These are phyloP conservation scores for Starmerella vaccinii DNA, from an alignment of 805 yeast genomes.

Conservation along the genomic window DNA sequence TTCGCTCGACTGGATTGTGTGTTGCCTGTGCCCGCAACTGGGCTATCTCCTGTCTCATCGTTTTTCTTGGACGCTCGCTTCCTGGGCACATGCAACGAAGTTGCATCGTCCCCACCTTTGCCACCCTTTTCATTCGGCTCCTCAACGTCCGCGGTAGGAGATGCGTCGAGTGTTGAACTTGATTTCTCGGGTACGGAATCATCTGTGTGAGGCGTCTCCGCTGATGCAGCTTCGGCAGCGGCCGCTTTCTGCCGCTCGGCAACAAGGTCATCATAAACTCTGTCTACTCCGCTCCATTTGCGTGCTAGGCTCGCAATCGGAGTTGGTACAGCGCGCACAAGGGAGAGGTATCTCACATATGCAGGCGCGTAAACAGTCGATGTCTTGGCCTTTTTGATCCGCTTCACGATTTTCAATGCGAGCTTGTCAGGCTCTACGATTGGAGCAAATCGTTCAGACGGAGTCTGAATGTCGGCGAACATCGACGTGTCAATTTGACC, in stretches of 20 bases:
- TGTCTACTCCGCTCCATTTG: constrained; percentile 58
- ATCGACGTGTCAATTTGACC: constrained; percentile 73
- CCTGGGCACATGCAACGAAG: no score
- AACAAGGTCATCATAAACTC: constrained; percentile 22
- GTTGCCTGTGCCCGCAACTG: no score
- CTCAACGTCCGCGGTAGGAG: not conserved
- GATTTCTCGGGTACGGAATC: not conserved
- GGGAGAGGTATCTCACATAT: constrained; percentile 65
- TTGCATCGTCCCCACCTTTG: no score
- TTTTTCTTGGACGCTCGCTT: no score
- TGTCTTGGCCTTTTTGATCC: constrained; percentile 49
- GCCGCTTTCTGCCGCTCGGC: not conserved
- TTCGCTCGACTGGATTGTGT: no score
- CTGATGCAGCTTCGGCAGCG: not conserved
- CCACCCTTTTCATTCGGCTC: not conserved
- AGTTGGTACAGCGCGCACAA: constrained; percentile 64
- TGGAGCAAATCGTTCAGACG: constrained; percentile 70
- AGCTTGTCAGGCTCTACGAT: constrained; percentile 59
- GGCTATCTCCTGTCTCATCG: no score
- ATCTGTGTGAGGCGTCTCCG: not conserved
- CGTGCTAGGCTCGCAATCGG: constrained; percentile 50
- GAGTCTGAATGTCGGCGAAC: constrained; percentile 67
- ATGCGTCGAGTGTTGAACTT: not conserved
- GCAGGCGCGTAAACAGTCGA: constrained; percentile 65
- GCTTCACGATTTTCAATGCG: constrained; percentile 47